A percentile compares a stretch with the other conserved stretches of the same genome.
phyloP scores from a whole-genome alignment of 345 rosid species.

The Arabidopsis thaliana region TAIR10.1 NC_003076.8:23206501-23207000 shows the following conservation, averaged over 20 bases:
- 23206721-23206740: background rate
- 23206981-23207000: background rate
- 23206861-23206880: background rate
- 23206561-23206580: background rate
- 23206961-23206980: constrained; percentile 13
- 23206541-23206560: background rate
- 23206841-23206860: background rate
- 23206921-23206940: constrained; percentile 15
- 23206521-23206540: background rate
- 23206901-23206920: background rate
- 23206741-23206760: background rate
- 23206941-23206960: constrained; percentile 31
- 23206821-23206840: background rate
- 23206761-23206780: background rate
- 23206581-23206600: background rate
- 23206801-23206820: background rate
- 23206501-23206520: constrained; percentile 16
- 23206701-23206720: no score
- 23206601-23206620: background rate
- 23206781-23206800: background rate
- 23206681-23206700: no score
- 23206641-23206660: background rate
- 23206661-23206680: no score
- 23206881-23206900: background rate
- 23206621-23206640: background rate